These are phyloP conservation scores for Coemansia sp. DNA, from an alignment of 192 early-diverging fungal species.

Conservation along the genomic window DNA sequence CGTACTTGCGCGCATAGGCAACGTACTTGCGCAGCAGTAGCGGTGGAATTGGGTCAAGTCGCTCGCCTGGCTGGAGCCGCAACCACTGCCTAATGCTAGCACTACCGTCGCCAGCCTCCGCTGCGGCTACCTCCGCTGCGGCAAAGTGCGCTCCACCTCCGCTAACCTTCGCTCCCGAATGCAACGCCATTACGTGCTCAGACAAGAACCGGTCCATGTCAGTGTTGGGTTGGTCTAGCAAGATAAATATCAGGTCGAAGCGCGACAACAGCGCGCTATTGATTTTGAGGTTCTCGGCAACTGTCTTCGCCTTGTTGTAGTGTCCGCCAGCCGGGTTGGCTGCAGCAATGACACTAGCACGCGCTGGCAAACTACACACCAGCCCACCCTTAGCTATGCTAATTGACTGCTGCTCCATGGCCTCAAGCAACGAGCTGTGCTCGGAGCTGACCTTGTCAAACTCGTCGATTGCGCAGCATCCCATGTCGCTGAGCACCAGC, in stretches of 20 bases:
- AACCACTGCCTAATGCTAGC: slow-evolving; percentile 30
- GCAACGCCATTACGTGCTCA: slow-evolving; percentile 78
- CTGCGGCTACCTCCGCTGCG: neutral
- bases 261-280: slow-evolving; percentile 71
- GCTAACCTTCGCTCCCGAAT: slow-evolving; percentile 36
- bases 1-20: slow-evolving; percentile 81
- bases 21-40: slow-evolving; percentile 81
- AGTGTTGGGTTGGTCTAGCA: slow-evolving; percentile 77
- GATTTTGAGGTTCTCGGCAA: slow-evolving; percentile 83
- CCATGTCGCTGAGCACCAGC: slow-evolving; percentile 87
- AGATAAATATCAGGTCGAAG: slow-evolving; percentile 84
- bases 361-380: slow-evolving; percentile 79
- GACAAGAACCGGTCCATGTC: slow-evolving; percentile 82
- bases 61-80: slow-evolving; percentile 57
- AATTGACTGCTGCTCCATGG: slow-evolving; percentile 89
- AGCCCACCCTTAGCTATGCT: slow-evolving; percentile 89
- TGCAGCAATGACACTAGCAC: slow-evolving; percentile 85
- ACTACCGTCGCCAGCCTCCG: neutral
- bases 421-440: slow-evolving; percentile 78
- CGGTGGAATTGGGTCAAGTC: slow-evolving; percentile 66
- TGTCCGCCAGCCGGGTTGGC: slow-evolving; percentile 88
- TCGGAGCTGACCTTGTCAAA: slow-evolving; percentile 90
- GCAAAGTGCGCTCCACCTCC: neutral
- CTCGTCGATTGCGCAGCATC: slow-evolving; percentile 89
- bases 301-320: slow-evolving; percentile 86